Base-by-base conservation (phyloP, 352 stramenopile genomes). In the Globisporangium barbulae region DNA sequence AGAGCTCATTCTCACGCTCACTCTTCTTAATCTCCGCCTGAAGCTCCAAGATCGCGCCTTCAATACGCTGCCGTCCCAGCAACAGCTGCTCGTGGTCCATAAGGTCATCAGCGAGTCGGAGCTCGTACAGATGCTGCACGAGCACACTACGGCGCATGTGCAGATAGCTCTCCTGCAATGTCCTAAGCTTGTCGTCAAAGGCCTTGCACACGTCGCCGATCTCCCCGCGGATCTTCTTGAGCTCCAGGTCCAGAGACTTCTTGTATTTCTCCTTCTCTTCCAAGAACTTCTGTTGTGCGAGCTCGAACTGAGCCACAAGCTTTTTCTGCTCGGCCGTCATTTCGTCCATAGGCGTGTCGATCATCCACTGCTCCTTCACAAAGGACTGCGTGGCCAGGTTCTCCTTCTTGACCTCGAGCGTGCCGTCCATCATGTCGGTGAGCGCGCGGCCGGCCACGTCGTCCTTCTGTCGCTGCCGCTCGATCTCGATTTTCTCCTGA, bases 341-440 rank as follows among this genome's bases (percentile, higher is more conserved):
- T 31, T 96, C 81, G 12, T 89, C 86, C 6, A 67, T 53, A 12
- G 84, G 72, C 4, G 81, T 86, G 5, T 90, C 82, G 45, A 97
- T 41, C 85, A 98, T 97, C 93, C 92, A 98, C 39, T 75, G 68
- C 53, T 94, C 85, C 47, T 96, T 92, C 33, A 90, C 78, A 8
- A 85, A 61, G 31, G 77, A 79, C 31, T 91, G 75, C 0, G 75
- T 76, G 5, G 83, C 80, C 1, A 88, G 64, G 9, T 73, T 76
- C 22, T 97, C 89, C 58, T 94, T 96, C 61, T 94, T 96, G 2
- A 83, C 79, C 61, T 98, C 92, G 10, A 98, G 74, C 33, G 93
- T 98, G 28, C 93, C 93, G 68, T 97, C 76, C 93, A 98, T 98
- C 93, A 98, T 98, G 59, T 98, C 91, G 0, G 81, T 61, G 5